These are phyloP conservation scores for Saturnispora halmiae DNA, from an alignment of 805 yeast genomes.

Conservation along the genomic window DNA sequence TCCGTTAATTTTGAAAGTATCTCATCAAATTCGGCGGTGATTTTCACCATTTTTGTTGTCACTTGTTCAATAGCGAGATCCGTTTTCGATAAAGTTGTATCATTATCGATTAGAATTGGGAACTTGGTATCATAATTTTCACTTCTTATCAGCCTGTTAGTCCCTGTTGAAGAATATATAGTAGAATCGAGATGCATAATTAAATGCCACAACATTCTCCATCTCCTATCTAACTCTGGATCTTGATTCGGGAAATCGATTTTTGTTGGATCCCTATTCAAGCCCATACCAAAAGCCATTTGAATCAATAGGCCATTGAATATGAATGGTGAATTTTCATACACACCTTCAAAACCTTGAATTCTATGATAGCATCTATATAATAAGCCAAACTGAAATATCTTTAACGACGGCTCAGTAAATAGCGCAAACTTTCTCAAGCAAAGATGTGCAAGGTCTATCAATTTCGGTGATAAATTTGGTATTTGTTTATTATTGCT, in stretches of 20 bases:
- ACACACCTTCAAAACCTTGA: slow-evolving; percentile 45
- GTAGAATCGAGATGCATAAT: slow-evolving; percentile 37
- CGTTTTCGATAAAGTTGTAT: slow-evolving; percentile 24
- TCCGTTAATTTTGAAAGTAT: slow-evolving; percentile 29
- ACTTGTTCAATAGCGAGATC: slow-evolving; percentile 35
- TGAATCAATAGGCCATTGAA: slow-evolving; percentile 49
- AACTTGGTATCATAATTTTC: slow-evolving; percentile 43
- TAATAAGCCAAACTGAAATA: slow-evolving; percentile 45
- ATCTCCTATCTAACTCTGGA: slow-evolving; percentile 12
- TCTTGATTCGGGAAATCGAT: background rate
- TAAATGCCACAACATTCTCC: slow-evolving; percentile 51
- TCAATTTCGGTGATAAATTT: slow-evolving; percentile 15
- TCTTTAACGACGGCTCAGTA: slow-evolving; percentile 37
- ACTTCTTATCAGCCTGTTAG: slow-evolving; percentile 33
- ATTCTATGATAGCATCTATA: slow-evolving; percentile 40
- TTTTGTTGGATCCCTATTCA: slow-evolving; percentile 57
- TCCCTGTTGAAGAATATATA: slow-evolving; percentile 40
- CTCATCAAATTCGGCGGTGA: slow-evolving; percentile 26
- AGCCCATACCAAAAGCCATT: slow-evolving; percentile 58
- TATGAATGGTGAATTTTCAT: slow-evolving; percentile 50
- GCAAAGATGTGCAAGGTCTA: slow-evolving; percentile 44
- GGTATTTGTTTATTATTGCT: background rate
- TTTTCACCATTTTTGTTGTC: slow-evolving; percentile 28
- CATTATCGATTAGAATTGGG: slow-evolving; percentile 32
- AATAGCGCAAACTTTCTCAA: slow-evolving; percentile 45